Conservation (phyloP, 2,329 filamentous ascomycete genomes). For the Aspergillus latus region DNA sequence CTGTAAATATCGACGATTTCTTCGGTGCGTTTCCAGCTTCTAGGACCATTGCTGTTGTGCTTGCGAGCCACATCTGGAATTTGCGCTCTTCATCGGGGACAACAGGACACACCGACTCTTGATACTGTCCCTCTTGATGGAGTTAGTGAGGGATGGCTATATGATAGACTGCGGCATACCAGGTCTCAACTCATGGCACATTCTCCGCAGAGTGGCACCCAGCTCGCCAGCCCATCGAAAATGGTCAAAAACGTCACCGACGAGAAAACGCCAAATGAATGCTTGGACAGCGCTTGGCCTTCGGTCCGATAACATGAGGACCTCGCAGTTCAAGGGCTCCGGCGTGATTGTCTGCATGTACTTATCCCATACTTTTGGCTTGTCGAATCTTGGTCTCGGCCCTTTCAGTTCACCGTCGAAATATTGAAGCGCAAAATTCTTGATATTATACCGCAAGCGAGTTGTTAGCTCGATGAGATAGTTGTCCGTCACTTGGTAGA, state of each 20-base stretch:
- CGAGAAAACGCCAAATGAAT: not conserved
- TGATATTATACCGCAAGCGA: not conserved
- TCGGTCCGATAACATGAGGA: not conserved
- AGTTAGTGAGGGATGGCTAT: not conserved
- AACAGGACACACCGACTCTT: not conserved
- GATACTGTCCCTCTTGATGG: not conserved
- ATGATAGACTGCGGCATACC: not conserved
- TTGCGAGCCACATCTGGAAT: constrained; percentile 3
- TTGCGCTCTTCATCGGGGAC: constrained; percentile 2
- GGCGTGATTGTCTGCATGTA: not conserved
- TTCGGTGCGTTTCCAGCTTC: not conserved
- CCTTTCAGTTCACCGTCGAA: not conserved
- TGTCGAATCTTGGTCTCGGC: not conserved
- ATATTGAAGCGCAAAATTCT: constrained; percentile 3
- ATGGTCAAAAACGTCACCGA: not conserved
- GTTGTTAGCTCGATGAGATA: constrained; percentile 1
- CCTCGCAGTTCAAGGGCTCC: not conserved
- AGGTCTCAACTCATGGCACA: not conserved
- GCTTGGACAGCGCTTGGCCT: constrained; percentile 4
- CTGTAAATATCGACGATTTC: not conserved
- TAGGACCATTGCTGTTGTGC: not conserved
- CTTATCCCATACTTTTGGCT: not conserved
- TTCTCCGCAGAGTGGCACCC: not conserved
- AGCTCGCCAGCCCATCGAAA: constrained; percentile 4
- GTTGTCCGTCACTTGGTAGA: constrained; percentile 7